Evolutionary conservation across 2,329 filamentous ascomycete species (phyloP), one percentile per base, ranked within the genome.

Genomic region (Penicillium verrucosum): DNA sequence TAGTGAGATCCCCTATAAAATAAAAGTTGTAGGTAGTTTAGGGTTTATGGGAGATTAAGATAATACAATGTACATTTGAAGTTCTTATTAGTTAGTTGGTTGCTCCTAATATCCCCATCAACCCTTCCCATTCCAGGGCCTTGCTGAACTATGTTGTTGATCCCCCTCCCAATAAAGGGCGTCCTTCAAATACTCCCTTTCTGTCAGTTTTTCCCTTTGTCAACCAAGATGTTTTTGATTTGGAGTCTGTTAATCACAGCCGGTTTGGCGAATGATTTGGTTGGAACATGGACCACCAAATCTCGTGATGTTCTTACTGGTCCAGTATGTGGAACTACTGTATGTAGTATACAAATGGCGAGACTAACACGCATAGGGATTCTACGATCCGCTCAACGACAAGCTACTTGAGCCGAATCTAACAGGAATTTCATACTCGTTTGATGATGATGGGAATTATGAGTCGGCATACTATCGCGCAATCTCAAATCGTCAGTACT

Each of bases 261-360:
- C 57, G 68, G 73, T 47, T 72, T 74, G 49, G 74, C 78, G 32
- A 70, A 77, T 32, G 75, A 81, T 51, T 74, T 89, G 32, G 80
- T 85, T n/a, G 87, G 87, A 57, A 90, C 87, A 57, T 90, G 87
- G 87, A 82, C 83, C 16, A 87, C 85, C 44, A 90, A 90, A 73
- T 87, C 85, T 27, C 84, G 82, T 68, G 82, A 84, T 59, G 88
- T 88, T 40, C 68, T 89, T 43, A 90, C 87, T 9, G 87, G 88
- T 43, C 83, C 86, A 52, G 87, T 89, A 83, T 57, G 78, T 60
- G 30, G 23, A 32, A 21, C 10, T 25, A 45, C 21, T 10, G 3
- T n/a, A 27, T 11, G 21, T 16, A 27, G 41, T 48, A 56, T n/a
- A 32, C 18, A 21, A 47, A 34, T 40, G 29, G 47, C 4, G 21